Percentiles rank a stretch among this genome's conserved stretches.
phyloP scores from a whole-genome alignment of 73 alveolate genomes.

The Urostyla sp. region DNA sequence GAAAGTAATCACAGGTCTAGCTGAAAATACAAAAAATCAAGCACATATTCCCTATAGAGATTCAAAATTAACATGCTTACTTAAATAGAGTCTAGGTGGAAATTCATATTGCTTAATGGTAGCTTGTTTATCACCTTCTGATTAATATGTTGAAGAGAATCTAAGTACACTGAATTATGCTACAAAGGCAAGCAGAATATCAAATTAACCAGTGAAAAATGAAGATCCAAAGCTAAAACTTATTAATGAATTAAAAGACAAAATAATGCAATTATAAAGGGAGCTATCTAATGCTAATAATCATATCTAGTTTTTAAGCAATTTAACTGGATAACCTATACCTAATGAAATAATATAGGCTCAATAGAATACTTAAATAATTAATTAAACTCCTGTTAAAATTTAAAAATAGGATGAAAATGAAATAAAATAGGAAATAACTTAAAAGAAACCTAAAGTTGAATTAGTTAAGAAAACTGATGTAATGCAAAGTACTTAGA shows the following conservation, averaged over 20 bases:
- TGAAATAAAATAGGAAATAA: too few relatives aligned
- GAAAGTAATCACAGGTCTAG: conserved; percentile 91
- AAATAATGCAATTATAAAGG: conserved; percentile 54
- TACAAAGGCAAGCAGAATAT: conserved; percentile 93
- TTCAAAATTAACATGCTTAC: conserved; percentile 93
- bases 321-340: conserved; percentile 50
- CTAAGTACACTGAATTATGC: conserved; percentile 95
- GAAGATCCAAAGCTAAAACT: conserved; percentile 88
- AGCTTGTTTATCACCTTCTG: conserved; percentile 96
- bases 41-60: conserved; percentile 95
- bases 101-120: conserved; percentile 94
- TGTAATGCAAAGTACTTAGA: too few relatives aligned
- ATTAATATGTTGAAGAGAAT: conserved; percentile 90
- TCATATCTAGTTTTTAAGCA: conserved; percentile 68
- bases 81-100: conserved; percentile 97
- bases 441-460: too few relatives aligned
- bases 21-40: conserved; percentile 76
- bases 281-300: conserved; percentile 76
- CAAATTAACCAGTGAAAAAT: conserved; percentile 91
- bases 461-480: too few relatives aligned
- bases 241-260: conserved; percentile 72
- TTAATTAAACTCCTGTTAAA: not conserved
- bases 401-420: too few relatives aligned
- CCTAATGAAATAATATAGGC: not conserved
- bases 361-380: not conserved